Evolutionary conservation across 2,329 filamentous ascomycete genomes (phyloP), one percentile per base, ranked within the genome.

Genomic region (Zymoseptoria pseudotritici): DNA sequence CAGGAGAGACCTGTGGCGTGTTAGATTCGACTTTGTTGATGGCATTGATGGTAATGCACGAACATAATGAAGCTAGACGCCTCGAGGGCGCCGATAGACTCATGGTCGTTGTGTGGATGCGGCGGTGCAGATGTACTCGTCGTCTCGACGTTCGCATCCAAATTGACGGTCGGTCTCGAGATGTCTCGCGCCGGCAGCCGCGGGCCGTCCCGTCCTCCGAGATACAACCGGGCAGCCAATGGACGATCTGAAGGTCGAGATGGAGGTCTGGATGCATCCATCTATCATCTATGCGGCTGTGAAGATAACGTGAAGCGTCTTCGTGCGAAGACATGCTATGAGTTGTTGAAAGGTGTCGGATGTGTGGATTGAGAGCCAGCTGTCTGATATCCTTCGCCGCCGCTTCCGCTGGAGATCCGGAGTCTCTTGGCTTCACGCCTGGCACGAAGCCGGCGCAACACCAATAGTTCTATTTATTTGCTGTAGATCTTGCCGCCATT

Each of bases 71-170:
- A 58, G 82, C 78, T 67, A 87, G 76, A 77, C 82, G 83, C 78
- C 84, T 78, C 69, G 84, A 79, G 67, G 86, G 84, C 71, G 85
- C 76, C 74, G 82, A 82, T 69, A 87, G 75, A 76, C 80, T 89
- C 87, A 90, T 91, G 55, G 21, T 17, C 50, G 51, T 42, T 50
- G 58, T 42, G 51, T 54, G 50, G 51, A 52, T 46, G 36, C 26
- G 55, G 20, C 52, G 56, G 57, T 49, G 20, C n/a, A 42, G 26
- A 36, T 42, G 36, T 26, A 13, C 13, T 52, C 29, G 55, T 19
- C 50, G 56, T 31, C 56, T 53, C 26, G 49, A 46, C 13, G 36
- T 46, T 46, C 36, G 17, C 36, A 46, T 46, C 13, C 36, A 11
- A 17, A 46, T 46, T 46, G 36, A 7, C 36, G 17, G 36, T 42